A percentile compares a stretch with the other conserved stretches of the same genome.
phyloP scores from a whole-genome alignment of 2,329 filamentous ascomycete species.

The Fusarium xylarioides region DNA sequence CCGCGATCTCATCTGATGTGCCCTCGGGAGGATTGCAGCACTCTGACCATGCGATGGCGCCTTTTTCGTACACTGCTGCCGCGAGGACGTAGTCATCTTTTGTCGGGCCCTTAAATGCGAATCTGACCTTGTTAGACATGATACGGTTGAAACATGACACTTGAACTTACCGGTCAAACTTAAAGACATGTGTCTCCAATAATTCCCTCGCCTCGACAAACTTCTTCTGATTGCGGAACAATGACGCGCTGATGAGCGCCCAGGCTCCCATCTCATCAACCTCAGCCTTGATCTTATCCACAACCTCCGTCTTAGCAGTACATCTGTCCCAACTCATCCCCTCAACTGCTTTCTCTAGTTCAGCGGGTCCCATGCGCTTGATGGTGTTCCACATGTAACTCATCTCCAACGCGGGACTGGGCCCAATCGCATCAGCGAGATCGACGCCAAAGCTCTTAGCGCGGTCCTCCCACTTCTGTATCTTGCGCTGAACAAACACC shows the following conservation, averaged over 20 bases:
- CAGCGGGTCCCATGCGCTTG: conserved; percentile 76
- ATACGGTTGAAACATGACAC: conserved; percentile 19
- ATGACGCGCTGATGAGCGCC: conserved; percentile 71
- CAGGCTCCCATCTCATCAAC: conserved; percentile 71
- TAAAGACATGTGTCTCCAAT: conserved; percentile 71
- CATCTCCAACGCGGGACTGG: conserved; percentile 88
- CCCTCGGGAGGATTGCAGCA: conserved; percentile 53
- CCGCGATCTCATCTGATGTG: conserved; percentile 45
- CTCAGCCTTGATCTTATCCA: conserved; percentile 59
- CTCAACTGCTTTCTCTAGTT: conserved; percentile 70
- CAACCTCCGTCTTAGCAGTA: conserved; percentile 54
- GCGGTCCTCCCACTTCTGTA: conserved; percentile 87
- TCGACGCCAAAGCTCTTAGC: conserved; percentile 72
- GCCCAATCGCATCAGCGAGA: conserved; percentile 81
- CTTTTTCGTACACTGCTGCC: conserved; percentile 86
- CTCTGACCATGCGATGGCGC: conserved; percentile 81
- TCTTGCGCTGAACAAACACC: conserved; percentile 81
- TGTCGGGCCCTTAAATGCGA: conserved; percentile 64
- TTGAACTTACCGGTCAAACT: conserved; percentile 67
- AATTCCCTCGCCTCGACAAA: conserved; percentile 72
- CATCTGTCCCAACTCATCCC: conserved; percentile 74
- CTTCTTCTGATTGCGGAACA: conserved; percentile 70
- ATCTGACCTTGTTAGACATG: conserved; percentile 46
- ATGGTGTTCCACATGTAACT: conserved; percentile 92
- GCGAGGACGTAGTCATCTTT: conserved; percentile 78